phyloP scores from a whole-genome alignment of 2,329 filamentous ascomycete genomes.

The Dactylonectria macrodidyma region DNA sequence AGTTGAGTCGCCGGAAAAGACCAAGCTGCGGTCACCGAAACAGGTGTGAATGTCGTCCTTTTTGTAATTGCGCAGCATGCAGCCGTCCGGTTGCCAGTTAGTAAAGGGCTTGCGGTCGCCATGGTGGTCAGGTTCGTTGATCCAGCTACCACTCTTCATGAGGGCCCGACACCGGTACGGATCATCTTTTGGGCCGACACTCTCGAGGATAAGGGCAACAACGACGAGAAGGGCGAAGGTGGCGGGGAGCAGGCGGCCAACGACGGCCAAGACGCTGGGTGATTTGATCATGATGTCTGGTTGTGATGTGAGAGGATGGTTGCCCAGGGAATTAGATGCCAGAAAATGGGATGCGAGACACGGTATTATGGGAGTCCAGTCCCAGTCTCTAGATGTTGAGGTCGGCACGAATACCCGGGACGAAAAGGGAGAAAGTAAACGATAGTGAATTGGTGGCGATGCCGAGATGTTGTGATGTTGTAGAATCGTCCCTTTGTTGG shows the following conservation, averaged over 20 bases:
- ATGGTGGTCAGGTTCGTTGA: conserved; percentile 50
- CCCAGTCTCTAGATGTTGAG: too few species aligned
- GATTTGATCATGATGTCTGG: conserved; percentile 32
- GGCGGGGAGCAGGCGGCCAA: conserved; percentile 36
- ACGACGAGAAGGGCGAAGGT: conserved; percentile 40
- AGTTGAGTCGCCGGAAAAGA: conserved; percentile 74
- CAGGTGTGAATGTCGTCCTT: conserved; percentile 67
- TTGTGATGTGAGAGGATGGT: conserved; percentile 10
- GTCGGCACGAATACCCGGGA: too few species aligned
- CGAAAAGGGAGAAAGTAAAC: too few species aligned
- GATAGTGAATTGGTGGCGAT: too few species aligned
- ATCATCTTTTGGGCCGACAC: conserved; percentile 51
- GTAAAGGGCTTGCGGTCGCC: conserved; percentile 53
- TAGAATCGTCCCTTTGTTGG: too few species aligned
- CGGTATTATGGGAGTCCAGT: too few species aligned
- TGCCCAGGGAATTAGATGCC: too few species aligned
- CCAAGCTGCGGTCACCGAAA: conserved; percentile 64
- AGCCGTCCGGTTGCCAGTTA: conserved; percentile 73
- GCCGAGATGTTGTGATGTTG: too few species aligned
- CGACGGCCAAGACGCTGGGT: conserved; percentile 25
- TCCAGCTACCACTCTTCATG: conserved; percentile 67
- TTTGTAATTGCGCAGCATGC: conserved; percentile 71
- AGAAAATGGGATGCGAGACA: background rate
- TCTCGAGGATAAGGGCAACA: conserved; percentile 32
- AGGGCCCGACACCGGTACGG: conserved; percentile 69